Percentiles rank a stretch among this genome's conserved stretches.
Conservation (phyloP, 371 early-diverging fungal genomes). For the Mortierella sp. region DNA sequence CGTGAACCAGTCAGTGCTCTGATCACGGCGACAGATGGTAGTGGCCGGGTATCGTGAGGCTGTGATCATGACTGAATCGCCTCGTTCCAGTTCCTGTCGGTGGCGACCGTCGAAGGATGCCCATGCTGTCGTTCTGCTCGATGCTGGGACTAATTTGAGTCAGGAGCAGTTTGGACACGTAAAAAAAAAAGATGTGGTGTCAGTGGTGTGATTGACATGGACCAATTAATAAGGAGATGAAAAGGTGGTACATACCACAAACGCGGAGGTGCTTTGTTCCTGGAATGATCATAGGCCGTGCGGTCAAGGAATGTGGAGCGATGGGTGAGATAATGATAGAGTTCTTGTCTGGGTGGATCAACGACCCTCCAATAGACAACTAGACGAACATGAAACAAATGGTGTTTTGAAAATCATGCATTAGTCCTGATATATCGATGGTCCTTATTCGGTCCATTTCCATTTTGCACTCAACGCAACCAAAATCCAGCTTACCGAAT, state of each 20-base stretch:
- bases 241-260: slow-evolving; percentile 35
- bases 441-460: background rate
- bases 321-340: slow-evolving; percentile 69
- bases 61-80: slow-evolving; percentile 69
- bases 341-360: slow-evolving; percentile 70
- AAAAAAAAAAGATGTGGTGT: background rate
- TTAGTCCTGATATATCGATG: background rate
- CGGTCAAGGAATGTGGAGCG: slow-evolving; percentile 71
- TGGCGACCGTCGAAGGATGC: slow-evolving; percentile 74
- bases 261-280: slow-evolving; percentile 56
- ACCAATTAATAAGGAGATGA: background rate
- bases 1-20: slow-evolving; percentile 65
- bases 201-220: background rate
- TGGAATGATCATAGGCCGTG: slow-evolving; percentile 72
- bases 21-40: slow-evolving; percentile 71
- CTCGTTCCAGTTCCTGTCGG: slow-evolving; percentile 66
- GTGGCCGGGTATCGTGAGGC: slow-evolving; percentile 69
- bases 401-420: background rate
- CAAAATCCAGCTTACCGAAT: slow-evolving; percentile 67
- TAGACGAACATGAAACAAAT: background rate
- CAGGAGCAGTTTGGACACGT: background rate
- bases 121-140: slow-evolving; percentile 60
- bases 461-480: background rate
- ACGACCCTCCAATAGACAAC: slow-evolving; percentile 68
- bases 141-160: slow-evolving; percentile 37